Percentiles rank a stretch among this genome's conserved stretches.
These are phyloP conservation scores for Ceratocystis huliohia DNA, from an alignment of 2,329 filamentous ascomycete species.

Conservation along the genomic window DNA sequence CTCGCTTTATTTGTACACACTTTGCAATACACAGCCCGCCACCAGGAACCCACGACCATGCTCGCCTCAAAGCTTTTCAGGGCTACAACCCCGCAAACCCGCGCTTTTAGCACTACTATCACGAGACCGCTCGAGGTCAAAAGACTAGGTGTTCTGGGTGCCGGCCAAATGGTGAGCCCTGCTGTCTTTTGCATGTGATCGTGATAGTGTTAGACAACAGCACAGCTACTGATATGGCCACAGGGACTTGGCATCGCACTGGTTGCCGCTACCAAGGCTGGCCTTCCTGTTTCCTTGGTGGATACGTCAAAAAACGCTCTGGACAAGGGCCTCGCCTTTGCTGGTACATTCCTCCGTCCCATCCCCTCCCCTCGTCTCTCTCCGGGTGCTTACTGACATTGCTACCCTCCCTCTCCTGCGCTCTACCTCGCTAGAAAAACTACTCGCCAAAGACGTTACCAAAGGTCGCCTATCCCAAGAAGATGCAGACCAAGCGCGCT, in stretches of 20 bases:
- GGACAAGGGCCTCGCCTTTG: conserved; percentile 81
- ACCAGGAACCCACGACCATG: neutral
- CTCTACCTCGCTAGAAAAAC: conserved; percentile 51
- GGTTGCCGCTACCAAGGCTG: conserved; percentile 74
- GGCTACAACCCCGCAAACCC: conserved; percentile 20
- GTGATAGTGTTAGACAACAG: neutral
- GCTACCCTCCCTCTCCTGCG: neutral
- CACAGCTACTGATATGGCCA: conserved; percentile 19
- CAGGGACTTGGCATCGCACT: conserved; percentile 92
- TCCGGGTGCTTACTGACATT: neutral
- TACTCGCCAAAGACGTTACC: conserved; percentile 81
- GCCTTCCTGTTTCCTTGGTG: conserved; percentile 72
- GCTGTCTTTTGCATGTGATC: neutral
- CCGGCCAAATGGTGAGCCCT: conserved; percentile 77
- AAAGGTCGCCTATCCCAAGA: conserved; percentile 77
- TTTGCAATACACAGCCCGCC: no score
- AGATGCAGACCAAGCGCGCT: conserved; percentile 60
- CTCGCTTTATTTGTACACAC: neutral
- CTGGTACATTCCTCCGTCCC: conserved; percentile 41
- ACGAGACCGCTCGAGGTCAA: conserved; percentile 57
- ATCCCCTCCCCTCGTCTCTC: neutral
- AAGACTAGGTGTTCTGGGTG: conserved; percentile 79
- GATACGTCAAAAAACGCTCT: conserved; percentile 75
- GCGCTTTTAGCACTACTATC: conserved; percentile 58
- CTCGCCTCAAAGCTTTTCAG: neutral